These are phyloP conservation scores for Tilletia horrida DNA, from an alignment of 1,284 basidiomycete genomes.

Conservation along the genomic window DNA sequence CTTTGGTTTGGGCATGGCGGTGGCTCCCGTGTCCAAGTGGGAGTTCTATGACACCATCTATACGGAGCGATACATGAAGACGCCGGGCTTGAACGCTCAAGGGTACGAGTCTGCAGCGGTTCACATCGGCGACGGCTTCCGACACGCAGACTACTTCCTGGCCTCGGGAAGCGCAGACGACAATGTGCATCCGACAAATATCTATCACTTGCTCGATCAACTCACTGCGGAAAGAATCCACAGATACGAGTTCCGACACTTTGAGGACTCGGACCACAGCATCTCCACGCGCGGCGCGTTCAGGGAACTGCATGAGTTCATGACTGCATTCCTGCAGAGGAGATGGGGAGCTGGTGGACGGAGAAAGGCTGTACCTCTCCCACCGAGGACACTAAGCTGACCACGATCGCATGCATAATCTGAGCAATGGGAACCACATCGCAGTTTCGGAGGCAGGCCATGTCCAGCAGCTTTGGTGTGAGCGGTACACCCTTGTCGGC, in stretches of 20 bases:
- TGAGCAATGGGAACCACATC: too few relatives aligned
- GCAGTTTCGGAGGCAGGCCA: too few relatives aligned
- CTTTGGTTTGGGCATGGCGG: conserved; percentile 81
- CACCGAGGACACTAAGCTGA: background rate
- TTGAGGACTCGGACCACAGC: conserved; percentile 82
- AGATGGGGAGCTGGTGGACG: conserved; percentile 84
- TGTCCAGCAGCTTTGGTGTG: too few relatives aligned
- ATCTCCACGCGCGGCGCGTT: conserved; percentile 73
- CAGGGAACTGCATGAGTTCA: conserved; percentile 78
- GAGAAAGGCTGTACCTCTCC: conserved; percentile 37
- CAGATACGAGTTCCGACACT: conserved; percentile 86
- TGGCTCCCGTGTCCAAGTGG: conserved; percentile 63
- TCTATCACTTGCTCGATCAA: conserved; percentile 85
- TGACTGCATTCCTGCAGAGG: conserved; percentile 77
- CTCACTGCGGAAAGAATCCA: conserved; percentile 73
- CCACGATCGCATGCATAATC: too few relatives aligned
- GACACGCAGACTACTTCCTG: conserved; percentile 72
- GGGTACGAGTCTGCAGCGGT: conserved; percentile 84
- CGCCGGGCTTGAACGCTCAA: conserved; percentile 69
- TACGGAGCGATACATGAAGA: conserved; percentile 95
- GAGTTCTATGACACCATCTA: conserved; percentile 66
- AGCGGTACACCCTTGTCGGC: too few relatives aligned
- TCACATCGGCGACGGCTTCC: conserved; percentile 78
- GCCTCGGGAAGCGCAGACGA: conserved; percentile 68
- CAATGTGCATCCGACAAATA: conserved; percentile 74